phyloP scores from a whole-genome alignment of 805 yeast species.

The Isabelozyma gotoi region DNA sequence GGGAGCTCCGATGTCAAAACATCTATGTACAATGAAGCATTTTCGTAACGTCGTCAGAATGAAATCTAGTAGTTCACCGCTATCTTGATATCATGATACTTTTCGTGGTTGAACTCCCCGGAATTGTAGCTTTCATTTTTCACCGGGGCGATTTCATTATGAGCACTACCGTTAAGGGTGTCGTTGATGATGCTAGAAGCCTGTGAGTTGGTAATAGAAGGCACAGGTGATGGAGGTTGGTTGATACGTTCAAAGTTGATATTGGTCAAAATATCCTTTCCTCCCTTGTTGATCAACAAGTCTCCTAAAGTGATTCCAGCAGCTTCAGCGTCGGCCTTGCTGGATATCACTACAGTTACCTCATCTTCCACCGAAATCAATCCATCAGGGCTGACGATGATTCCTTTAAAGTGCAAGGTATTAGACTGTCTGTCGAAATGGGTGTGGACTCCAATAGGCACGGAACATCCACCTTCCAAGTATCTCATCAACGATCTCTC shows the following conservation, averaged over 20 bases:
- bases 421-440: slow-evolving; percentile 44
- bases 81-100: not conserved
- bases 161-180: not conserved
- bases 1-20: not conserved
- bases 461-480: slow-evolving; percentile 97
- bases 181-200: not conserved
- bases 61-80: not conserved
- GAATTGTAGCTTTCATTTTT: no score
- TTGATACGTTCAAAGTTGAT: slow-evolving; percentile 71
- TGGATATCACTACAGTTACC: slow-evolving; percentile 34
- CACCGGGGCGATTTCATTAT: not conserved
- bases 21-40: not conserved
- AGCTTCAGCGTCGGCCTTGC: slow-evolving; percentile 59
- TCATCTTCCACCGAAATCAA: slow-evolving; percentile 60
- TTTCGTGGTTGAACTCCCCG: not conserved
- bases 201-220: not conserved
- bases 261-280: slow-evolving; percentile 74
- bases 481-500: slow-evolving; percentile 86
- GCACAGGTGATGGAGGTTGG: slow-evolving; percentile 24
- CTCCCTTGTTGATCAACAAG: slow-evolving; percentile 70
- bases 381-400: slow-evolving; percentile 88
- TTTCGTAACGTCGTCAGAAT: not conserved
- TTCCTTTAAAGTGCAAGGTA: slow-evolving; percentile 56
- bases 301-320: slow-evolving; percentile 74
- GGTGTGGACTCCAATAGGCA: slow-evolving; percentile 91